phyloP scores from a whole-genome alignment of 805 yeast species.

The Ogataea parapolymorpha region DNA sequence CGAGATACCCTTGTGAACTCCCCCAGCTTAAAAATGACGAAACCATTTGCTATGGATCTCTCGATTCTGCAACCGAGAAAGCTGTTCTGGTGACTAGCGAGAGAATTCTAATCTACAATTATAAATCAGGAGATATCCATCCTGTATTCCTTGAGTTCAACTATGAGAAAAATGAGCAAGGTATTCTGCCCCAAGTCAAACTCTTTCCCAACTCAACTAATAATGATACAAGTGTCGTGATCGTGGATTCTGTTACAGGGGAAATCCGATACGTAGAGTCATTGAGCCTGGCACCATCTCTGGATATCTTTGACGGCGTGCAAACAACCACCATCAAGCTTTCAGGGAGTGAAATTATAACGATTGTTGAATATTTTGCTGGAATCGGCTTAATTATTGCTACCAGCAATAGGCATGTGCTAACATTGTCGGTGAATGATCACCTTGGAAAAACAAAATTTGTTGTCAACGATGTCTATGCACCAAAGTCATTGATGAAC shows the following conservation, averaged over 20 bases:
- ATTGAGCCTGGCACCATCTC: constrained; percentile 61
- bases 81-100: constrained; percentile 40
- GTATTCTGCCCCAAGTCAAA: constrained; percentile 48
- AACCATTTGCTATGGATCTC: constrained; percentile 14
- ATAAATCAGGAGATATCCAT: constrained; percentile 54
- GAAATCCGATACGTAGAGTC: constrained; percentile 67
- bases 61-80: constrained; percentile 29
- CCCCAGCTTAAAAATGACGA: constrained; percentile 42
- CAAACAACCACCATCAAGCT: constrained; percentile 39
- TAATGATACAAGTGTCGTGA: constrained; percentile 63
- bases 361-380: constrained; percentile 55
- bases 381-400: constrained; percentile 73
- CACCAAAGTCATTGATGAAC: constrained; percentile 21
- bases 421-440: constrained; percentile 63
- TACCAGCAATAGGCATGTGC: constrained; percentile 65
- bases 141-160: constrained; percentile 59
- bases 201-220: constrained; percentile 57
- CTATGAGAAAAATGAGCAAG: constrained; percentile 26
- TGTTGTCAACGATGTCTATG: constrained; percentile 20
- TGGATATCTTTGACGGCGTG: constrained; percentile 39
- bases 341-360: constrained; percentile 51
- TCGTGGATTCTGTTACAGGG: constrained; percentile 60
- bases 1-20: constrained; percentile 47
- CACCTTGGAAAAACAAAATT: constrained; percentile 57
- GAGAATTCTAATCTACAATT: constrained; percentile 65